phyloP scores from a whole-genome alignment of 495 filamentous ascomycete genomes.

The Podospora comata region DNA sequence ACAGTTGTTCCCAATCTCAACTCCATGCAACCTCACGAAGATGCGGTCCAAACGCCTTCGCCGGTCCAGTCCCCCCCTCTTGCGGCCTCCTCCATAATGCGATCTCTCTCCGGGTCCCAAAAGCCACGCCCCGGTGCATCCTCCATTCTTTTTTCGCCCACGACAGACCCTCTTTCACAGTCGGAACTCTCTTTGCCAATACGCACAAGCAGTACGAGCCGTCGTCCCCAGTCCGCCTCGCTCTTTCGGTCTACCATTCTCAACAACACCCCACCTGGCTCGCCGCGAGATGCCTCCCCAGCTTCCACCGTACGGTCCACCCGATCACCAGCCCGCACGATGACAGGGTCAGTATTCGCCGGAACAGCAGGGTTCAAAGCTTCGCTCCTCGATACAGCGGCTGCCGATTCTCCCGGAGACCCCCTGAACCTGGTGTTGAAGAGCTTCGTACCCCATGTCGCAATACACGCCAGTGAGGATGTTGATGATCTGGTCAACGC shows the following conservation, averaged over 20 bases:
- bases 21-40: conserved; percentile 45
- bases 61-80: conserved; percentile 43
- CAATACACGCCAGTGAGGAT: conserved; percentile 76
- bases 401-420: conserved; percentile 54
- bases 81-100: conserved; percentile 39
- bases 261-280: conserved; percentile 44
- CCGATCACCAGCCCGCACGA: conserved; percentile 52
- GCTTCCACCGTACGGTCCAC: conserved; percentile 38
- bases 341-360: conserved; percentile 48
- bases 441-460: conserved; percentile 83
- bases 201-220: conserved; percentile 41
- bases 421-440: conserved; percentile 71
- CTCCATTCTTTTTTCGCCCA: conserved; percentile 23
- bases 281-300: conserved; percentile 55
- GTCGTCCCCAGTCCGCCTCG: conserved; percentile 55
- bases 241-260: conserved; percentile 54
- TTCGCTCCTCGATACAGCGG: conserved; percentile 48
- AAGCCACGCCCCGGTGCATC: conserved; percentile 36
- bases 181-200: conserved; percentile 49
- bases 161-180: conserved; percentile 31
- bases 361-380: conserved; percentile 21
- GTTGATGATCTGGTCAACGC: conserved; percentile 74
- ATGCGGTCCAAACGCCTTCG: conserved; percentile 38
- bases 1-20: neutral
- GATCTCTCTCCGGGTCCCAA: conserved; percentile 21